Evolutionary conservation across 1,284 basidiomycete species (phyloP).

Genomic region (Ustilago curta): DNA sequence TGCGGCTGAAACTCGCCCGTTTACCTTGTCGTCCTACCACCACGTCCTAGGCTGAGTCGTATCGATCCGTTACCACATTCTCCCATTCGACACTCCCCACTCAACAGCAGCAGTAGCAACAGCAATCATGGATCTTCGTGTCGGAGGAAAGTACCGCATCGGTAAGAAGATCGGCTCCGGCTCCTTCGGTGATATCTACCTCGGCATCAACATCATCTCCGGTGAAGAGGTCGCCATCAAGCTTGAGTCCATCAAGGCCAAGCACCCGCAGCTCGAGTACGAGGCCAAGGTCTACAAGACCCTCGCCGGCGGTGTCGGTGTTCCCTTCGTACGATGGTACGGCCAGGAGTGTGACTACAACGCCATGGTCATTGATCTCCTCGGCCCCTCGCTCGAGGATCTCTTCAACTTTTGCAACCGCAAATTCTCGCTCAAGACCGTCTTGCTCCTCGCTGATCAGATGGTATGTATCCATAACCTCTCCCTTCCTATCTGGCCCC

Average conservation of each 20-base stretch:
- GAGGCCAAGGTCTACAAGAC: conserved; percentile 79
- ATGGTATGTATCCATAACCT: conserved; percentile 75
- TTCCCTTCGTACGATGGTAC: conserved; percentile 98
- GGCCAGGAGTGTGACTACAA: conserved; percentile 99
- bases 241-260: conserved; percentile 99
- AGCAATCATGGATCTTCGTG: conserved; percentile 83
- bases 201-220: conserved; percentile 99
- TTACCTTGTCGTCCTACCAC: conserved; percentile 5
- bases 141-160: conserved; percentile 93
- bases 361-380: conserved; percentile 97
- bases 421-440: conserved; percentile 97
- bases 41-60: conserved; percentile 9
- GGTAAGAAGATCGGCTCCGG: conserved; percentile 99
- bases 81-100: conserved; percentile 12
- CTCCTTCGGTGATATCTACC: conserved; percentile 99
- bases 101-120: not conserved
- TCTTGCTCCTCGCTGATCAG: conserved; percentile 95
- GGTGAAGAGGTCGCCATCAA: conserved; percentile 99
- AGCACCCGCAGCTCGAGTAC: conserved; percentile 99
- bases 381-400: conserved; percentile 97
- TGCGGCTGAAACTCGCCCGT: not conserved
- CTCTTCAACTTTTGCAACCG: conserved; percentile 99
- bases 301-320: conserved; percentile 95
- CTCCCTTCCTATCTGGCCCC: not conserved
- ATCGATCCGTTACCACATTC: not conserved